Evolutionary conservation across 1,139 yeast species (phyloP), one percentile per base, ranked within the genome.

Genomic region (Taphrina flavorubra): DNA sequence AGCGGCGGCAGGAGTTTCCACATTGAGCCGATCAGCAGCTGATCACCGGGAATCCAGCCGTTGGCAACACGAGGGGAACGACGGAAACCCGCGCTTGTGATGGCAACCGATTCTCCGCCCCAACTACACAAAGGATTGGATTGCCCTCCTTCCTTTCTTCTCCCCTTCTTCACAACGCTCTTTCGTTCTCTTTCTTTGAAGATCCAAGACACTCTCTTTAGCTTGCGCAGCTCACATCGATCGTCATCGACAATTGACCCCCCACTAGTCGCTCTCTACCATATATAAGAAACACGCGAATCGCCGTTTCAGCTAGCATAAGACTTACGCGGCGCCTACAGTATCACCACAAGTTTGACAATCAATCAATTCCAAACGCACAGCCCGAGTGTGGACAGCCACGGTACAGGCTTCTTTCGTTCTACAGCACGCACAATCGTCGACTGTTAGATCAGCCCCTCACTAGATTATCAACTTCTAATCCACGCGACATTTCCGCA

Each of bases 191-290:
- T 39, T 39, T 39, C 42, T 39, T 39, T 14, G 42, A 6, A 37
- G 42, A 39, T 39, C 31, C 42, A 39, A 39, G 14, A 44, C 47
- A 44, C 47, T 7, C 18, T 44, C 47, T 44, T 44, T 44, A 7
- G 6, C 18, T 44, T 16, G 8, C n/a, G 18, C 18, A 44, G 47
- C 47, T n/a, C 47, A 44, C 47, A 44, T n/a, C 47, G 47, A 44
- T n/a, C 47, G 47, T 44, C 47, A 44, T 44, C 47, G 47, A 44
- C 25, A 44, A 44, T 44, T 6, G 47, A 44, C 47, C 18, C 47
- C n/a, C 31, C 31, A 25, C 31, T 25, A 25, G 4, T 25, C 25
- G 25, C 25, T 25, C 4, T 25, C 25, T 25, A n/a, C n/a, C 25
- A 25, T 25, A 25, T 25, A 25, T 25, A 25, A 25, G 31, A 25